A percentile compares a stretch with the other conserved stretches of the same genome.
Conservation (phyloP, 495 filamentous ascomycete genomes). For the Elasticomyces elasticus region DNA sequence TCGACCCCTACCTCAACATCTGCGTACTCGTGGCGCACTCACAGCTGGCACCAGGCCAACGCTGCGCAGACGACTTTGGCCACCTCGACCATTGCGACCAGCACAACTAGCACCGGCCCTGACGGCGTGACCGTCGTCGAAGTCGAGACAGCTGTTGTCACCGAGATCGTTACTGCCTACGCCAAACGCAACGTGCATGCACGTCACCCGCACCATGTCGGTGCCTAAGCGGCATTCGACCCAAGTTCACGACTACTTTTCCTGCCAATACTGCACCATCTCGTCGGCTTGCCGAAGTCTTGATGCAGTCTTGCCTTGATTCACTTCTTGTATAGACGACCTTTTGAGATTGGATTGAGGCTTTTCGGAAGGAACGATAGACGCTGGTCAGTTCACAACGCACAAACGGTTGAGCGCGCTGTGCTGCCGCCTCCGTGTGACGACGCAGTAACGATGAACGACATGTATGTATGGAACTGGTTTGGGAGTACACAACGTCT, state of each 20-base stretch:
- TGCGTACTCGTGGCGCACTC: neutral
- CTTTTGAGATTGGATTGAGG: conserved; percentile 6
- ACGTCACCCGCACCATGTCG: neutral
- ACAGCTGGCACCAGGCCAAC: neutral
- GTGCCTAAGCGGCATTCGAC: neutral
- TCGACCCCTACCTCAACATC: neutral
- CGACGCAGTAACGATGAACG: conserved; percentile 1
- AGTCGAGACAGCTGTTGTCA: conserved; percentile 13
- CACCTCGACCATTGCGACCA: neutral
- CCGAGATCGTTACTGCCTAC: conserved; percentile 4
- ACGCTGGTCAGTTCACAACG: conserved; percentile 3
- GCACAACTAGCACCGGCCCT: neutral
- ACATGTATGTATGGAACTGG: neutral
- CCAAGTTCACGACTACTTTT: neutral
- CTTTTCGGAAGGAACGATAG: neutral
- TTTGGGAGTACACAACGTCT: neutral
- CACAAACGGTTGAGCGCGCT: conserved; percentile 13
- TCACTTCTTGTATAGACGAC: conserved; percentile 5
- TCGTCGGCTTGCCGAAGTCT: neutral
- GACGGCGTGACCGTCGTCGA: conserved; percentile 6
- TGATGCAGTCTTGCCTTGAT: neutral
- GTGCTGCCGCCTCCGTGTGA: conserved; percentile 12
- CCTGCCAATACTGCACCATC: neutral
- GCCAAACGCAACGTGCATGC: conserved; percentile 13
- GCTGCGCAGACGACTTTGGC: neutral